These are phyloP conservation scores for Goffeauzyma gilvescens DNA, from an alignment of 768 basidiomycete species.

Conservation along the genomic window DNA sequence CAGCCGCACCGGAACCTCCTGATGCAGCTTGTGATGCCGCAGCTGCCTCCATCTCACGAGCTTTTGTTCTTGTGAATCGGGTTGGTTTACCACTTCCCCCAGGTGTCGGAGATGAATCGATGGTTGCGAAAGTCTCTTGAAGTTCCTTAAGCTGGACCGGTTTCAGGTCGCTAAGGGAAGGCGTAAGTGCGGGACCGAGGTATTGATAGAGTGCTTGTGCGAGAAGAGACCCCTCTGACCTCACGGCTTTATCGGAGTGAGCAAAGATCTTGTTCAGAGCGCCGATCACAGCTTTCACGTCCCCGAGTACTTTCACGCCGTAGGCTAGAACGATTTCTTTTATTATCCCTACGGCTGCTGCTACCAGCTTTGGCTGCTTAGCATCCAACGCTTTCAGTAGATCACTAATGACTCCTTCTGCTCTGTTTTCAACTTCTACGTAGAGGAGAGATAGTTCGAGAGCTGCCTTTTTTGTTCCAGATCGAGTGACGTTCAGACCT, in stretches of 20 bases:
- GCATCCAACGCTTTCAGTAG: constrained; percentile 66
- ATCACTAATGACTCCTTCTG: constrained; percentile 60
- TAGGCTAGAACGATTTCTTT: constrained; percentile 72
- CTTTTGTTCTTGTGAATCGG: constrained; percentile 60
- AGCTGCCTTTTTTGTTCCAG: constrained; percentile 73
- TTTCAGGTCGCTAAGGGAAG: constrained; percentile 74
- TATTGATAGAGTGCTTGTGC: constrained; percentile 62
- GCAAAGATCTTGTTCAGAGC: constrained; percentile 77
- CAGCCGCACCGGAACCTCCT: too few species aligned
- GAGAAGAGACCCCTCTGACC: constrained; percentile 69
- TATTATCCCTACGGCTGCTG: constrained; percentile 54
- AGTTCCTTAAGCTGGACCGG: constrained; percentile 93
- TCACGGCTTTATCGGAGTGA: constrained; percentile 86
- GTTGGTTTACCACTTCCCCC: constrained; percentile 63
- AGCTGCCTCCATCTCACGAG: constrained; percentile 35
- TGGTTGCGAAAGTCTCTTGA: constrained; percentile 65
- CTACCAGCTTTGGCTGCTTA: constrained; percentile 87
- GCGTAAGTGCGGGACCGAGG: constrained; percentile 63
- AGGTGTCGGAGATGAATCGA: constrained; percentile 71
- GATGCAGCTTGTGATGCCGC: too few species aligned
- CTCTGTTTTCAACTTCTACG: constrained; percentile 80
- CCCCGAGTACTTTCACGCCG: constrained; percentile 46
- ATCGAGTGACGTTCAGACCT: constrained; percentile 73
- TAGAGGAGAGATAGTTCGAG: constrained; percentile 72
- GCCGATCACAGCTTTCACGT: constrained; percentile 56